These are phyloP conservation scores for Colletotrichum theobromicola DNA, from an alignment of 2,329 filamentous ascomycete species.

Conservation along the genomic window DNA sequence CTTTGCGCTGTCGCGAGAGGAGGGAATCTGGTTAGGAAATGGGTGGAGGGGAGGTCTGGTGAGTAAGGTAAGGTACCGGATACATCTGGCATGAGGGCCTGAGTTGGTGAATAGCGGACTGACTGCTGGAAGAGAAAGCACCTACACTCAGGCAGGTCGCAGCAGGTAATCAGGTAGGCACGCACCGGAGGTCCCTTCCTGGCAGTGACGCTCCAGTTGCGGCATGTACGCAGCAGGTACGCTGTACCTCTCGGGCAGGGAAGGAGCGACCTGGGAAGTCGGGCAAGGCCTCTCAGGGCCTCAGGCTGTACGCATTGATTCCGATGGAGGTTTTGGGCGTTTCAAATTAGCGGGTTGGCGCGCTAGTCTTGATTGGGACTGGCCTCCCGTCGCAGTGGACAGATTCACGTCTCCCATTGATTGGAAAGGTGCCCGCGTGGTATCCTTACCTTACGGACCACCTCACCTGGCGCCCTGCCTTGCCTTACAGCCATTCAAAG, in stretches of 20 bases:
- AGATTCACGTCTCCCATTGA: constrained; percentile 22
- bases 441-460: neutral
- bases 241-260: neutral
- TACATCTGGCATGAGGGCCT: neutral
- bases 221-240: neutral
- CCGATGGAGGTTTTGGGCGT: constrained; percentile 23
- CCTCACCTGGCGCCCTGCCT: neutral
- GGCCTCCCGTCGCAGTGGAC: constrained; percentile 6
- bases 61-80: too few species aligned
- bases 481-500: too few species aligned
- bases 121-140: neutral
- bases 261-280: neutral
- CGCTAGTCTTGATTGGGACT: constrained; percentile 17
- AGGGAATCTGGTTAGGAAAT: neutral
- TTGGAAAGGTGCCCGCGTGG: constrained; percentile 12
- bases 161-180: too few species aligned
- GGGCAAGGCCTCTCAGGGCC: neutral
- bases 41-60: neutral
- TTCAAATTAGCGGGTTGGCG: constrained; percentile 22
- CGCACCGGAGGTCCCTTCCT: neutral
- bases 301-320: constrained; percentile 20
- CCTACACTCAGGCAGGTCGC: neutral
- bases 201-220: neutral
- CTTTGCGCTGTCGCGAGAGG: neutral
- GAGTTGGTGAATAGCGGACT: neutral